Percentiles rank a stretch among this genome's conserved stretches.
phyloP scores from a whole-genome alignment of 331 rosid species.

The Pyracantha coccinea region DNA sequence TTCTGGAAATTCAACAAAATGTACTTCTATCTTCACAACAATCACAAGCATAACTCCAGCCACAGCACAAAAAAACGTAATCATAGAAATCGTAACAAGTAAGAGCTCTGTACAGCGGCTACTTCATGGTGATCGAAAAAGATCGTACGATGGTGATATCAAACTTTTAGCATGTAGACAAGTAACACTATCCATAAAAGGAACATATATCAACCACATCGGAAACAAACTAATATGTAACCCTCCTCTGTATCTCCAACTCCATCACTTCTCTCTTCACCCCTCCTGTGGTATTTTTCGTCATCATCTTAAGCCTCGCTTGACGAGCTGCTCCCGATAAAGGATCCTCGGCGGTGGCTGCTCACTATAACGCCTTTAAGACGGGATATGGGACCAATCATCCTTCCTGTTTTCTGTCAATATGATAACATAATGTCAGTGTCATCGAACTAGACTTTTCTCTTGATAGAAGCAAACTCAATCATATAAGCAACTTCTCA shows the following conservation, averaged over 20 bases:
- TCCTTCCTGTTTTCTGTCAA: conserved; percentile 51
- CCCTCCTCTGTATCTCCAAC: background rate
- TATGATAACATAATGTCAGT: background rate
- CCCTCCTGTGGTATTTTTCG: conserved; percentile 26
- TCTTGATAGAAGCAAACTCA: background rate
- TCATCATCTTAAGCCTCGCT: conserved; percentile 60
- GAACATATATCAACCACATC: conserved; percentile 29
- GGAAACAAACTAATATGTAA: conserved; percentile 21
- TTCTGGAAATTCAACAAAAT: background rate
- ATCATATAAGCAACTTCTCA: background rate
- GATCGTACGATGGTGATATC: background rate
- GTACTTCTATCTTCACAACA: background rate
- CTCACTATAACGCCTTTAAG: conserved; percentile 75
- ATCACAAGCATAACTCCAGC: background rate
- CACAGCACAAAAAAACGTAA: background rate
- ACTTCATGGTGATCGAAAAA: background rate
- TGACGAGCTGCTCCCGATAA: conserved; percentile 45
- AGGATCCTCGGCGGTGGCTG: conserved; percentile 61
- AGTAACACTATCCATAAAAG: conserved; percentile 15
- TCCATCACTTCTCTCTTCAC: background rate
- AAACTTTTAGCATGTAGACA: conserved; percentile 15
- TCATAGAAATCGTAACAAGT: too few relatives aligned
- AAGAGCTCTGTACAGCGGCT: conserved; percentile 4
- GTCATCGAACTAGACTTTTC: background rate
- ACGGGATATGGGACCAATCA: conserved; percentile 60